Percentiles rank a stretch among this genome's conserved stretches.
Evolutionary conservation across 139 green algal genomes (phyloP).

Genomic region (Coelastrella sp.): DNA sequence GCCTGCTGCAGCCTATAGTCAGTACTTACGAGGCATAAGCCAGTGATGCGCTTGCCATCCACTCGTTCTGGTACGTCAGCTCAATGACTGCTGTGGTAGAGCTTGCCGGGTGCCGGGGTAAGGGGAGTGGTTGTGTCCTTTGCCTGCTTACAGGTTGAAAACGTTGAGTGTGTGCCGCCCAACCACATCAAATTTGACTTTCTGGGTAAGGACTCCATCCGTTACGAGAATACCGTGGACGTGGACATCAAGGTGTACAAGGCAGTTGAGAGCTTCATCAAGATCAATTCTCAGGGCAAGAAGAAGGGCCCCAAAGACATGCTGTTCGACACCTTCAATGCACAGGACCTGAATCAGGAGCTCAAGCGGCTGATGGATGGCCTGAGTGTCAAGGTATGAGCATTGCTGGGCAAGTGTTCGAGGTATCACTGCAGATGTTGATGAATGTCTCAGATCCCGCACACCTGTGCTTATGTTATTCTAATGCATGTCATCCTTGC

Average conservation of each 20-base stretch:
- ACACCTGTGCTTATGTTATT: too few relatives aligned
- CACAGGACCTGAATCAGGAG: slow-evolving; percentile 90
- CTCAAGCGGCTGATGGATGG: slow-evolving; percentile 98
- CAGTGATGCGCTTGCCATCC: not conserved
- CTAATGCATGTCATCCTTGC: too few relatives aligned
- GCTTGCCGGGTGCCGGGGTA: too few relatives aligned
- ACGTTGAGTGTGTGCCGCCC: slow-evolving; percentile 79
- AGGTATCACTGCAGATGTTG: too few relatives aligned
- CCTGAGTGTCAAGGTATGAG: slow-evolving; percentile 92
- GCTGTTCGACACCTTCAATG: slow-evolving; percentile 96
- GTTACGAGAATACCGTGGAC: slow-evolving; percentile 95
- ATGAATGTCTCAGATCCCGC: too few relatives aligned
- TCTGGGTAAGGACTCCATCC: slow-evolving; percentile 99
- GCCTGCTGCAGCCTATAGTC: too few relatives aligned
- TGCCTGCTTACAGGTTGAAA: slow-evolving; percentile 75
- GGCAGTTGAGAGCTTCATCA: slow-evolving; percentile 81
- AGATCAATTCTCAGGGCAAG: slow-evolving; percentile 64
- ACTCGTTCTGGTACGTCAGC: not conserved
- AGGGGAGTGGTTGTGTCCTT: not conserved
- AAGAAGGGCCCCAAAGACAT: slow-evolving; percentile 84
- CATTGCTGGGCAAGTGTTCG: not conserved
- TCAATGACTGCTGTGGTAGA: too few relatives aligned
- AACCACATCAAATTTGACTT: slow-evolving; percentile 97
- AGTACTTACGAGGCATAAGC: not conserved
- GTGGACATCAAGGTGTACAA: slow-evolving; percentile 87